phyloP scores from a whole-genome alignment of 2,329 filamentous ascomycete genomes.

The Ophiostoma quercus region DNA sequence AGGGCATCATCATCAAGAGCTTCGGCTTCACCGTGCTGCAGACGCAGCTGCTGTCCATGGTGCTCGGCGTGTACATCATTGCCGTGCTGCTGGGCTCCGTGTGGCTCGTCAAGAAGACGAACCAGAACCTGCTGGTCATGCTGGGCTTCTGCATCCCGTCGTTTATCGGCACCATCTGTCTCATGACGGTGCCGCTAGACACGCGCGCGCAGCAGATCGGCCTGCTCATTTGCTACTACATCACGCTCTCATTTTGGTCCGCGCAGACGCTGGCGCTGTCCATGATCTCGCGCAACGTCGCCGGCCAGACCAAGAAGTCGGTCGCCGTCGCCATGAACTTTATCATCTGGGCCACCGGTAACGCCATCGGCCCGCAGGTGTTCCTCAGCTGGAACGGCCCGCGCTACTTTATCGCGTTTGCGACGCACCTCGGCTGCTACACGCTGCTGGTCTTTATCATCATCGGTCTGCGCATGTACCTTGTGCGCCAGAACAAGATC shows the following conservation, averaged over 20 bases:
- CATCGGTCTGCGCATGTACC: constrained; percentile 53
- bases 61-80: constrained; percentile 68
- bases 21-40: constrained; percentile 61
- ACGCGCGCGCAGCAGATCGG: constrained; percentile 57
- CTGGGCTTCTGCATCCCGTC: constrained; percentile 61
- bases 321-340: constrained; percentile 65
- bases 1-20: constrained; percentile 67
- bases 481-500: constrained; percentile 51
- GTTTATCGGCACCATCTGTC: constrained; percentile 64
- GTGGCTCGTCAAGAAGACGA: constrained; percentile 60
- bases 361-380: constrained; percentile 52
- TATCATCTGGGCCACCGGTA: constrained; percentile 54
- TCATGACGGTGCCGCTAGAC: constrained; percentile 61
- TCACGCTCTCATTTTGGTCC: constrained; percentile 70
- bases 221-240: constrained; percentile 68
- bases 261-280: constrained; percentile 62
- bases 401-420: constrained; percentile 63
- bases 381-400: constrained; percentile 58
- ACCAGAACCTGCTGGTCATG: constrained; percentile 66
- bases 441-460: constrained; percentile 54
- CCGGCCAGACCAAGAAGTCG: constrained; percentile 68
- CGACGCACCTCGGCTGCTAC: constrained; percentile 66
- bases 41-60: constrained; percentile 71
- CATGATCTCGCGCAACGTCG: constrained; percentile 64
- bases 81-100: constrained; percentile 60